These are phyloP conservation scores for Leccinum broughii DNA, from an alignment of 768 basidiomycete genomes.

Conservation along the genomic window DNA sequence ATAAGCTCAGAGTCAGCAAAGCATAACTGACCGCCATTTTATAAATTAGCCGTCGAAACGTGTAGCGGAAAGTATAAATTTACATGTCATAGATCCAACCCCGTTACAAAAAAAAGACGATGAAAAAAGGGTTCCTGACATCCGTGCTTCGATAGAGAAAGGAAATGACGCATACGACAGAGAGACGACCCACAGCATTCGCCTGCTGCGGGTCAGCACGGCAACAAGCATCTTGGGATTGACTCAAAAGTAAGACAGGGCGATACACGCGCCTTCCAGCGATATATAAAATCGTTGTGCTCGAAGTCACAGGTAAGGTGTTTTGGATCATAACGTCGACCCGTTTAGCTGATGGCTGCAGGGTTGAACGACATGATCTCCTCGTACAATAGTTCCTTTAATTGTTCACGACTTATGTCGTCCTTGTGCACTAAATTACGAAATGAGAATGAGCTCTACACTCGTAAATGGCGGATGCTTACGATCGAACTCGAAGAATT, in stretches of 20 bases:
- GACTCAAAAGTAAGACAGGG: slow-evolving; percentile 3
- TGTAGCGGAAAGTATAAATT: slow-evolving; percentile 5
- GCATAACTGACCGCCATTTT: too few relatives aligned
- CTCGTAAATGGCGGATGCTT: slow-evolving; percentile 31
- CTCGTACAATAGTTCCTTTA: slow-evolving; percentile 91
- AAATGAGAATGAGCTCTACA: not conserved
- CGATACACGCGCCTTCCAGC: slow-evolving; percentile 4
- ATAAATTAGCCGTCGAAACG: not conserved
- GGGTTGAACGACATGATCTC: slow-evolving; percentile 93
- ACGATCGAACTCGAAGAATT: slow-evolving; percentile 98
- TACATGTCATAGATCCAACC: slow-evolving; percentile 12
- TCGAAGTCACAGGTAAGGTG: not conserved
- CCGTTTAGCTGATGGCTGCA: slow-evolving; percentile 44
- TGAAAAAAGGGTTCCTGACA: not conserved
- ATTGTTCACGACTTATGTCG: slow-evolving; percentile 90
- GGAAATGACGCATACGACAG: slow-evolving; percentile 1
- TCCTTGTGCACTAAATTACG: slow-evolving; percentile 79
- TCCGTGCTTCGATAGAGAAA: slow-evolving; percentile 4
- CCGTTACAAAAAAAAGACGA: slow-evolving; percentile 10
- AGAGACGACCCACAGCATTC: slow-evolving; percentile 3
- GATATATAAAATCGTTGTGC: slow-evolving; percentile 8
- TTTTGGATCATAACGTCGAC: not conserved
- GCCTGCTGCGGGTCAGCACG: not conserved
- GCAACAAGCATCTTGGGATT: not conserved
- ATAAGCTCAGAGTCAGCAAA: too few relatives aligned